Base-by-base conservation (phyloP, 2,329 filamentous ascomycete species). In the Calonectria ilicicola region DNA sequence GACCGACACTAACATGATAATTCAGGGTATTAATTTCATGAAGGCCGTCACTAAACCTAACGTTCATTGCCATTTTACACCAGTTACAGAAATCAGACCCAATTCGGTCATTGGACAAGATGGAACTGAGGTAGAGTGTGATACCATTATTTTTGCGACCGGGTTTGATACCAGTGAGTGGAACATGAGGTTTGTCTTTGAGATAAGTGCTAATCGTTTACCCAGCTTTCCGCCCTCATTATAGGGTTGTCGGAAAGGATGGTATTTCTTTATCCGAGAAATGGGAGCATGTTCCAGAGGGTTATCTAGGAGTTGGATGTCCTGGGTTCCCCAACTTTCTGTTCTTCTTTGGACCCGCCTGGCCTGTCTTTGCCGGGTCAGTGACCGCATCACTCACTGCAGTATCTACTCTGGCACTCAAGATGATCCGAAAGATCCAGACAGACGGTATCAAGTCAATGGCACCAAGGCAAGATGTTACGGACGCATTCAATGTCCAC, bases 371-470 rank as follows among this genome's bases (percentile, higher is more conserved):
- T 26, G 53, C 53, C 9, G 53, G 53, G 3, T 58, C 53, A 1
- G 53, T 38, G 19, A 58, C 53, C 1, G 53, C 53, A 58, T 58
- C 53, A n/a, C 32, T 58, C 5, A 58, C 53, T 2, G 53, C 53
- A 14, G 53, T 58, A 3, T 58, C 53, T 23, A 32, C 27, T 17
- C 53, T 58, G 5, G 53, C 53, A 19, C 53, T 58, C 32, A 58
- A 58, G 17, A 40, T 58, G 53, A 58, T 58, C n/a, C 53, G 53
- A 8, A 58, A 58, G n/a, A 58, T 58, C 9, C 53, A 58, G 53
- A 58, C 53, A 0, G 53, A 58, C 19, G 32, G 40, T 8, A 58
- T 58, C 32, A 58, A 58, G 14, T 26, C 53, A 21, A 58, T 58
- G n/a, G 10, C 32, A 10, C 53, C 53, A 8, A 58, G 53, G 23